Conservation (phyloP, 2,329 filamentous ascomycete genomes). For the Aciculosporium take region DNA sequence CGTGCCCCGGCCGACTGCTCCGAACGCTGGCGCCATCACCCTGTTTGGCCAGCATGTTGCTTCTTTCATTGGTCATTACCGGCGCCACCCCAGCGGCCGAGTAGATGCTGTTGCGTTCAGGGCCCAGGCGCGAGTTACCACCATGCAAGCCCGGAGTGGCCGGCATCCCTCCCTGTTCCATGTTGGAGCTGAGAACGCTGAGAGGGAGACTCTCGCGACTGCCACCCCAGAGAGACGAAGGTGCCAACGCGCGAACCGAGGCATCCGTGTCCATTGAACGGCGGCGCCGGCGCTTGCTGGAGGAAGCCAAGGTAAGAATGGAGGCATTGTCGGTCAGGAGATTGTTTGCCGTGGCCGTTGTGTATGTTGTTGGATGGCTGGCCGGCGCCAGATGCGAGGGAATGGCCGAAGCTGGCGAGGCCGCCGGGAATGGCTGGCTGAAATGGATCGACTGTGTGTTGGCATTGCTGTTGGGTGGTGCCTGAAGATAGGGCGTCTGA, state of each 20-base stretch:
- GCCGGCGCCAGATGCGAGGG: conserved; percentile 51
- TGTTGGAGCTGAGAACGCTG: conserved; percentile 60
- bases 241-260: conserved; percentile 70
- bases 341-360: conserved; percentile 66
- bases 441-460: conserved; percentile 43
- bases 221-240: conserved; percentile 68
- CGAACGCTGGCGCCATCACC: conserved; percentile 64
- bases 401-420: conserved; percentile 55
- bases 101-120: conserved; percentile 70
- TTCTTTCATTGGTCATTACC: conserved; percentile 58
- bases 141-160: conserved; percentile 40
- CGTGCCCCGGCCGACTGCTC: conserved; percentile 64
- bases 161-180: conserved; percentile 35
- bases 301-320: conserved; percentile 71
- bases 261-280: conserved; percentile 77
- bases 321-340: conserved; percentile 74
- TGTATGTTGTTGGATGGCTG: conserved; percentile 55
- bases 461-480: conserved; percentile 16
- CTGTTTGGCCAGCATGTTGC: conserved; percentile 60
- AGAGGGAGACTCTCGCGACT: conserved; percentile 68
- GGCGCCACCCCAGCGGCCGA: conserved; percentile 56
- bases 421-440: conserved; percentile 49
- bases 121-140: conserved; percentile 26
- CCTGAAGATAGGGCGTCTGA: conserved; percentile 17
- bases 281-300: conserved; percentile 61